These are phyloP conservation scores for Boletus sp. DNA, from an alignment of 768 basidiomycete genomes.

Conservation along the genomic window DNA sequence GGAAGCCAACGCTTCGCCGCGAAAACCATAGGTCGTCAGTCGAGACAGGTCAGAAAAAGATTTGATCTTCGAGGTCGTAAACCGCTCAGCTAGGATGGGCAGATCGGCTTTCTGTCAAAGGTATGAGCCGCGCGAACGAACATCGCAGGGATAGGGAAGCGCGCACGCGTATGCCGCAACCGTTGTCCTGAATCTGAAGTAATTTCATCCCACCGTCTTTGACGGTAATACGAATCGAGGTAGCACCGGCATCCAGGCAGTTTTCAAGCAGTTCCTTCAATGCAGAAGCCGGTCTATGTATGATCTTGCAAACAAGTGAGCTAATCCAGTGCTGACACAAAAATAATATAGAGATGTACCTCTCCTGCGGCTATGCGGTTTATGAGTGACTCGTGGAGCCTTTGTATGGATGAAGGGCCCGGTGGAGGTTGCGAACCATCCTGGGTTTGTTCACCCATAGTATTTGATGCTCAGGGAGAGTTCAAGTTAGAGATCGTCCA, in stretches of 20 bases:
- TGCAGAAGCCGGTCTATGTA: slow-evolving; percentile 89
- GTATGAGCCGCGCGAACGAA: background rate
- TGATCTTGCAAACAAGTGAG: slow-evolving; percentile 53
- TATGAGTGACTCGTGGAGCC: slow-evolving; percentile 79
- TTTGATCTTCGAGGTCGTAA: slow-evolving; percentile 91
- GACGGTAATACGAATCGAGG: slow-evolving; percentile 79
- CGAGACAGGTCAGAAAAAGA: slow-evolving; percentile 81
- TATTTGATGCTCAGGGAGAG: background rate
- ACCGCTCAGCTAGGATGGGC: slow-evolving; percentile 88
- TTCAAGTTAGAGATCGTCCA: no score
- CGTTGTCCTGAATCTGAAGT: slow-evolving; percentile 95
- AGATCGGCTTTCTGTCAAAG: slow-evolving; percentile 73
- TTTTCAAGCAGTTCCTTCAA: slow-evolving; percentile 97
- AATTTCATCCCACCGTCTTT: slow-evolving; percentile 97
- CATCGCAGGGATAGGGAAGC: background rate
- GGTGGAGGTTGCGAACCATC: slow-evolving; percentile 18
- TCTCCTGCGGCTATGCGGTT: slow-evolving; percentile 89
- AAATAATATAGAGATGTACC: slow-evolving; percentile 32
- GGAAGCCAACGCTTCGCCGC: slow-evolving; percentile 95
- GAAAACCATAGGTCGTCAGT: slow-evolving; percentile 93
- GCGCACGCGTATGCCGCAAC: slow-evolving; percentile 87
- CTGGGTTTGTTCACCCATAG: slow-evolving; percentile 15
- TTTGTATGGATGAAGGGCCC: slow-evolving; percentile 66
- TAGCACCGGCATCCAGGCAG: slow-evolving; percentile 88
- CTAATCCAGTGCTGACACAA: background rate